Base-by-base conservation (phyloP, 495 filamentous ascomycete genomes). In the Cetradonia linearis region DNA sequence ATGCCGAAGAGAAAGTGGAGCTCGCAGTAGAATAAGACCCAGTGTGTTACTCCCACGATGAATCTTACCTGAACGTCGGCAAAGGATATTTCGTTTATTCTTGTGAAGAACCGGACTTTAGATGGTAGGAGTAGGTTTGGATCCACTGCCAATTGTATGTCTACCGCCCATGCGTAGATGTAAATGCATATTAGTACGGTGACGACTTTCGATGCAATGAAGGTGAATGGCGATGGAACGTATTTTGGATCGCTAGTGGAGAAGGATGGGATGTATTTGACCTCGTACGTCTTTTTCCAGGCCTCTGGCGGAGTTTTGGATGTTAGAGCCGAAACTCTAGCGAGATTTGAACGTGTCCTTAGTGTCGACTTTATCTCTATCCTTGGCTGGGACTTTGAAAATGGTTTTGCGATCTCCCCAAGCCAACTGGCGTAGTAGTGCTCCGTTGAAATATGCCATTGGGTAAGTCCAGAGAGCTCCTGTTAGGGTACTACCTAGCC, bases 271-370 rank as follows among this genome's bases (percentile, higher is more conserved):
- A 58, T 10, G 23, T 34, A 31, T n/a, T 36, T 58, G 7, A 48
- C 27, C 2, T 58, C 56, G 28, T 18, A 48, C 16, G 42, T 2
- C 3, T 14, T 58, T n/a, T 0, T 5, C 30, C 3, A 7, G 25
- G 18, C 18, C n/a, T 48, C 30, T 10, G 4, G 47, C 16, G 27
- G 33, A n/a, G 13, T 9, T 34, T 11, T 33, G 18, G 38, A 56
- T 34, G 8, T 38, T 34, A 4, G 20, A 27, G 11, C 33, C 53
- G 40, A 56, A 56, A 10, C 18, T 2, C 3, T 37, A 55, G 34
- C 52, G 52, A 33, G 52, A 55, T 16, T n/a, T 20, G 38, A 25
- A 55, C 11, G 52, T 38, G 6, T 55, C 33, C 52, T 38, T 20
- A 23, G 36, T n/a, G 33, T 55, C 31, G 23, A 10, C 1, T 23